phyloP scores from a whole-genome alignment of 2,329 filamentous ascomycete genomes.

The Microdochium nivale region DNA sequence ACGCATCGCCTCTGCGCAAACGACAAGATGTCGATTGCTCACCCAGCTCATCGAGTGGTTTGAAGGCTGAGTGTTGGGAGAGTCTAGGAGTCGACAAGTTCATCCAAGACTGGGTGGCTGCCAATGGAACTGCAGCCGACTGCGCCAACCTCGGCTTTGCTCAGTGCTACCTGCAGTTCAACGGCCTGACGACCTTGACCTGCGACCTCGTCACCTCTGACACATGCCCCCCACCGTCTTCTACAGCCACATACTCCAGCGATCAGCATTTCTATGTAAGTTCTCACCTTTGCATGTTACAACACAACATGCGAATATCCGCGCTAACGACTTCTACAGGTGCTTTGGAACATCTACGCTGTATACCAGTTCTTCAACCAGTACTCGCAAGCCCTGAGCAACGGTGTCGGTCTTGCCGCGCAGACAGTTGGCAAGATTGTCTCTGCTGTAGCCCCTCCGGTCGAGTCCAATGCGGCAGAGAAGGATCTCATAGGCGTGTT shows the following conservation, averaged over 20 bases:
- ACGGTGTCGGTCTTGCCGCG: conserved; percentile 13
- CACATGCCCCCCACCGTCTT: conserved; percentile 12
- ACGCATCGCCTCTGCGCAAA: neutral
- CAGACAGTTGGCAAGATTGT: conserved; percentile 16
- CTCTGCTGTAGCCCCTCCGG: conserved; percentile 12
- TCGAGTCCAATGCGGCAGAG: conserved; percentile 7
- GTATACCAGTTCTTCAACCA: conserved; percentile 19
- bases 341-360: conserved; percentile 18
- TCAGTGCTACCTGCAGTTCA: conserved; percentile 16
- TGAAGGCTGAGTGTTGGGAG: conserved; percentile 13
- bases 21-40: neutral
- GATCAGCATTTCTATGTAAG: conserved; percentile 15
- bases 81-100: conserved; percentile 12
- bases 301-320: neutral
- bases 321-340: conserved; percentile 1
- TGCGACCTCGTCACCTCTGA: conserved; percentile 15
- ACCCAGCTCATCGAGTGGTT: conserved; percentile 2
- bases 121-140: conserved; percentile 14
- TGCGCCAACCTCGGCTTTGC: conserved; percentile 16
- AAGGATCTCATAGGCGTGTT: conserved; percentile 9
- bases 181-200: conserved; percentile 14
- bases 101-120: conserved; percentile 14
- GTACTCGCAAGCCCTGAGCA: conserved; percentile 15
- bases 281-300: neutral
- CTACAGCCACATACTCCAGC: conserved; percentile 10